These are phyloP conservation scores for Collybiopsis confluens DNA, from an alignment of 768 basidiomycete genomes.

Conservation along the genomic window DNA sequence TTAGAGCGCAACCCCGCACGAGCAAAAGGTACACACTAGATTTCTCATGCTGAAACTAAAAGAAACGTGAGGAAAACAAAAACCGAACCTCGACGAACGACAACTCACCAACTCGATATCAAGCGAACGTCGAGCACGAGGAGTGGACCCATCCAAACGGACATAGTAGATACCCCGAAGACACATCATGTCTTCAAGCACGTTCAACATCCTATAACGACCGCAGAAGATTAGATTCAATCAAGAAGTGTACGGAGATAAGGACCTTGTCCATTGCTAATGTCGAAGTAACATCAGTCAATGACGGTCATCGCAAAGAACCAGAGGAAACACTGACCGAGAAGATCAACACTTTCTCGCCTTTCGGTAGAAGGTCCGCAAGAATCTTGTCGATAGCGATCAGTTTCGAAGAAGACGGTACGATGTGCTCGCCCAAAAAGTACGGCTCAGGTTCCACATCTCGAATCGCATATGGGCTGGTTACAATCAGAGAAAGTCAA, in stretches of 20 bases:
- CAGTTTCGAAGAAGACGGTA: constrained; percentile 53
- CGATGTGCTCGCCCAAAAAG: constrained; percentile 49
- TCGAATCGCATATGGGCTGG: constrained; percentile 52
- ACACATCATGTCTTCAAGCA: constrained; percentile 64
- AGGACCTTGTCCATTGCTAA: constrained; percentile 62
- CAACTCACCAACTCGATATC: constrained; percentile 50
- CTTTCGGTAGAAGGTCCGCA: constrained; percentile 49
- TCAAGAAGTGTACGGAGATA: no score
- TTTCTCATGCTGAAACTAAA: constrained; percentile 53
- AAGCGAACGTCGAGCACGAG: constrained; percentile 48
- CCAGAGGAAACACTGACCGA: constrained; percentile 35
- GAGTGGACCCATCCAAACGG: constrained; percentile 53
- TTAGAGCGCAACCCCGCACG: not conserved
- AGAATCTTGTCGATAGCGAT: constrained; percentile 58
- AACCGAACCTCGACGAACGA: not conserved
- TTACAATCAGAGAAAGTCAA: no score
- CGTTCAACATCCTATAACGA: constrained; percentile 54
- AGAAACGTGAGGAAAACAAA: not conserved
- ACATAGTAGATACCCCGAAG: constrained; percentile 57
- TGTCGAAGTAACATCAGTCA: not conserved
- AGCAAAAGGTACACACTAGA: constrained; percentile 26
- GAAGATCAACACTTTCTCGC: constrained; percentile 65
- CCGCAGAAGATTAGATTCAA: no score
- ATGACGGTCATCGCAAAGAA: not conserved
- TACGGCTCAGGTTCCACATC: constrained; percentile 48